Evolutionary conservation across 306 rosid genomes (phyloP).

Genomic region (Acacia crassicarpa): DNA sequence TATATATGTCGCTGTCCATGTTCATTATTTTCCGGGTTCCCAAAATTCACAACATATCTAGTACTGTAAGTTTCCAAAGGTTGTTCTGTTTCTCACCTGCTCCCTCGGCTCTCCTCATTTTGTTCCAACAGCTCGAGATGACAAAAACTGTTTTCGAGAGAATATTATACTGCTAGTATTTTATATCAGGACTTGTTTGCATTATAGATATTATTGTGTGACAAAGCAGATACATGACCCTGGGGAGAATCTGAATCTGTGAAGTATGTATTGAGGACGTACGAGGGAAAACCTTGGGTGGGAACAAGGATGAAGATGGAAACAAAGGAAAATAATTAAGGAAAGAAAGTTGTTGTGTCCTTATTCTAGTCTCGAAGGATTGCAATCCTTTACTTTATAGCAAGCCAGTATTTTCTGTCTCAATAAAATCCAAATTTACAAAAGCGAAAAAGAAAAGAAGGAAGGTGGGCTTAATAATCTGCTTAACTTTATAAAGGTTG

Average conservation of each 20-base stretch:
- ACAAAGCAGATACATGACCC: background rate
- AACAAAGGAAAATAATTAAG: background rate
- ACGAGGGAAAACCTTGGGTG: background rate
- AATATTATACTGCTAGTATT: background rate
- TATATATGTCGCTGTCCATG: background rate
- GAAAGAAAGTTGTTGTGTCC: background rate
- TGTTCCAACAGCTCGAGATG: background rate
- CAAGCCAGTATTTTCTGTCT: background rate
- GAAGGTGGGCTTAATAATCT: background rate
- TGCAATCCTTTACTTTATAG: background rate
- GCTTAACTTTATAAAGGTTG: background rate
- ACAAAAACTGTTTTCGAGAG: background rate
- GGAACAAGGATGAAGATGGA: background rate
- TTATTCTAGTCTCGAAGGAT: background rate
- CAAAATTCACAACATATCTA: background rate
- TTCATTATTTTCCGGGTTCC: background rate
- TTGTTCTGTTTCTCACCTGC: background rate
- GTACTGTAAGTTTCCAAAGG: background rate
- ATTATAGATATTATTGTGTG: background rate
- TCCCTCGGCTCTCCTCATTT: background rate
- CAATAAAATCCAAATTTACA: background rate
- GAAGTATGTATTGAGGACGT: background rate
- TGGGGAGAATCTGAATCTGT: background rate
- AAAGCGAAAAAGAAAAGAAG: background rate
- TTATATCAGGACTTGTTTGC: background rate